Evolutionary conservation across 176 grass and related monocot species (phyloP).

Genomic region (Hyparrhenia diplandra): DNA sequence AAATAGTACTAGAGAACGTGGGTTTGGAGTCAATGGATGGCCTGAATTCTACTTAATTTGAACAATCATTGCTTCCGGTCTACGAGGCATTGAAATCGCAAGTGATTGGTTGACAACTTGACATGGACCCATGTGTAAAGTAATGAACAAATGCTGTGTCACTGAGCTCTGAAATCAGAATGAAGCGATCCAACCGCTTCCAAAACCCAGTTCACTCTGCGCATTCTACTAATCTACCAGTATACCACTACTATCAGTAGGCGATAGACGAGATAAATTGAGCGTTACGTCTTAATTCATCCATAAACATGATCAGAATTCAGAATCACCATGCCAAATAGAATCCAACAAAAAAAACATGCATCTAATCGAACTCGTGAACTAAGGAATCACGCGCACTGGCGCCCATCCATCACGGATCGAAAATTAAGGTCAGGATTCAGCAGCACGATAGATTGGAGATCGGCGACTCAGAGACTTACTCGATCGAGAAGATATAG

Average conservation of each 20-base stretch:
- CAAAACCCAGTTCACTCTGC: neutral
- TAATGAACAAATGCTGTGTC: neutral
- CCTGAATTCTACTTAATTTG: neutral
- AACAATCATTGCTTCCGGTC: neutral
- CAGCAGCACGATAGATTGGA: neutral
- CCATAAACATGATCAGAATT: neutral
- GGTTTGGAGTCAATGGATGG: constrained; percentile 13
- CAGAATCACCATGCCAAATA: neutral
- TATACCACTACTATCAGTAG: neutral
- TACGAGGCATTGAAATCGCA: neutral
- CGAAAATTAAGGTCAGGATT: neutral
- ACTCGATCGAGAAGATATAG: neutral
- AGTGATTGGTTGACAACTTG: neutral
- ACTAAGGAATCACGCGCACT: neutral
- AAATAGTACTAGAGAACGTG: neutral
- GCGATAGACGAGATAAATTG: neutral
- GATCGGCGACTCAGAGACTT: neutral
- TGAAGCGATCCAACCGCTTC: neutral
- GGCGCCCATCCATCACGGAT: neutral
- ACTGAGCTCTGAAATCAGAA: neutral
- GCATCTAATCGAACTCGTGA: neutral
- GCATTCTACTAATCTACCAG: neutral
- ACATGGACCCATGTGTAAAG: neutral
- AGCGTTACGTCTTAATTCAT: neutral
- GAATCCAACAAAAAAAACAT: neutral